Conservation (phyloP, 1,284 basidiomycete species). For the Stygiomarasmius scandens region DNA sequence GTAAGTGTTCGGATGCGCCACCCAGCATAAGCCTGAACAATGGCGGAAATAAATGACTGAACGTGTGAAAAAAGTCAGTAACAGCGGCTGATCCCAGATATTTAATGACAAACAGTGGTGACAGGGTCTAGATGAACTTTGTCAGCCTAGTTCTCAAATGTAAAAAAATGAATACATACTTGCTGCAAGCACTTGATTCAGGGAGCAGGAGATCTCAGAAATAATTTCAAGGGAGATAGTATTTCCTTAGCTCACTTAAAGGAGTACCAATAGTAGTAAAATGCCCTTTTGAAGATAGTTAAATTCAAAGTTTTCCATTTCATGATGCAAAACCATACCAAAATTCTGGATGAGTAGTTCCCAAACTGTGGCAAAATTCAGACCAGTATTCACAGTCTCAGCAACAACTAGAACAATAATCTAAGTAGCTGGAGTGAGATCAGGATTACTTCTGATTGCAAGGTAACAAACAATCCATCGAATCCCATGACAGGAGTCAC, state of each 20-base stretch:
- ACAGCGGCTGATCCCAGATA: too few relatives aligned
- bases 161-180: neutral
- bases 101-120: neutral
- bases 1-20: neutral
- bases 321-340: neutral
- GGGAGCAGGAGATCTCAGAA: neutral
- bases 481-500: too few relatives aligned
- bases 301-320: neutral
- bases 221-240: too few relatives aligned
- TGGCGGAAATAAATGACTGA: neutral
- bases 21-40: neutral
- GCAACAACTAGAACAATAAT: constrained; percentile 16
- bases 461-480: too few relatives aligned
- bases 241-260: neutral
- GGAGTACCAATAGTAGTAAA: neutral
- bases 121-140: neutral
- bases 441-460: too few relatives aligned
- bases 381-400: constrained; percentile 10
- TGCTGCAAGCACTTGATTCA: neutral
- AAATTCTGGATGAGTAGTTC: constrained; percentile 13
- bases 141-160: too few relatives aligned
- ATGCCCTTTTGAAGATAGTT: neutral
- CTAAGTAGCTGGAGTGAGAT: neutral
- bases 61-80: neutral
- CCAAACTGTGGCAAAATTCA: constrained; percentile 17